A percentile compares a stretch with the other conserved stretches of the same genome.
phyloP scores from a whole-genome alignment of 192 early-diverging fungal species.

The Coemansia sp. region DNA sequence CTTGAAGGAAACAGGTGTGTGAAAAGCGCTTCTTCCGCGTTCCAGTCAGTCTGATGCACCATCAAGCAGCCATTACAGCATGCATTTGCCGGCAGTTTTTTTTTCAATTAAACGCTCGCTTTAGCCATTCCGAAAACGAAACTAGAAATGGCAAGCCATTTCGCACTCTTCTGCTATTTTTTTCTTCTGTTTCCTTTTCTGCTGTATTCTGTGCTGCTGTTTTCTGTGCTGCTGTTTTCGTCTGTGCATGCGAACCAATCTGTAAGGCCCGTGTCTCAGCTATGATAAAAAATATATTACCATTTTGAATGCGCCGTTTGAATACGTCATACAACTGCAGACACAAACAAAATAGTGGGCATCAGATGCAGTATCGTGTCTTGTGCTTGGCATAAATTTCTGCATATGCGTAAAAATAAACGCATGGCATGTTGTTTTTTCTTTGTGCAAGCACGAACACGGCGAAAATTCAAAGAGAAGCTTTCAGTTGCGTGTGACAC shows the following conservation, averaged over 20 bases:
- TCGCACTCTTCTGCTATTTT: neutral
- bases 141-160: neutral
- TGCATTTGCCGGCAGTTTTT: neutral
- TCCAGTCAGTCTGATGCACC: neutral
- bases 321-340: neutral
- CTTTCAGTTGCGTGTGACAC: neutral
- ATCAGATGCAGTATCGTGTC: conserved; percentile 10
- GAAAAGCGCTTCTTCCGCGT: conserved; percentile 4
- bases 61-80: conserved; percentile 4
- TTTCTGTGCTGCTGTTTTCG: no score
- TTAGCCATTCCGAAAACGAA: neutral
- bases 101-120: neutral
- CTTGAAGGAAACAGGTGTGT: conserved; percentile 13
- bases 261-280: neutral
- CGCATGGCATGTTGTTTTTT: neutral
- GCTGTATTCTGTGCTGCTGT: no score
- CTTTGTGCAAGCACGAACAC: conserved; percentile 1
- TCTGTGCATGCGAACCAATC: neutral
- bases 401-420: conserved; percentile 5
- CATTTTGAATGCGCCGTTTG: neutral
- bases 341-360: neutral
- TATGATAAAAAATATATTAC: neutral
- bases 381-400: neutral
- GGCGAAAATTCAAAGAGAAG: neutral
- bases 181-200: neutral